Base-by-base conservation (phyloP, 768 basidiomycete species). In the Auricularia sp. region DNA sequence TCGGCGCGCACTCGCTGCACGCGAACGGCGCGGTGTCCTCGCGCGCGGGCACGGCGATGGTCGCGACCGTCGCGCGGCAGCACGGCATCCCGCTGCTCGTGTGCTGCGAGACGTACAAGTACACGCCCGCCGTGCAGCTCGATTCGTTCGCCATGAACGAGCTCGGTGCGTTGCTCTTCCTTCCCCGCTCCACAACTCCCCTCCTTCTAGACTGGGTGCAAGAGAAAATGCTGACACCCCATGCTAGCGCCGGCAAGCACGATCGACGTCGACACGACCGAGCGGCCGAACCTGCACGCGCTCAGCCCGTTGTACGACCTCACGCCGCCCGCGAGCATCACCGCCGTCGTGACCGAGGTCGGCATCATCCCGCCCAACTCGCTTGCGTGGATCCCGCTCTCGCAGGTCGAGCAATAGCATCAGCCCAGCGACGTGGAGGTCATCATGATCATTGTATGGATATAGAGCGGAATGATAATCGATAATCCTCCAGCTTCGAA, bases 81-180 rank as follows among this genome's bases (percentile, higher is more conserved):
- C 84, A 88, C 70, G 87, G 86, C 29, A 89, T 98, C 0, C 96
- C 97, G 3, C 94, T 98, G 6, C 85, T 99, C 42, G 93, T 97
- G 33, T 98, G 94, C 68, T 97, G 95, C 70, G 97, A 98, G 76
- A 99, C 97, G 3, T 98, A 98, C 78, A 99, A 99, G 74, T 98
- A 95, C 71, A 90, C 91, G 18, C 96, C 98, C 69, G 85, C 86
- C 39, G 88, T 98, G 35, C 87, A 91, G 74, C 79, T 98, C 63
- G 97, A 99, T 74, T 90, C 90, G 21, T 94, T 99, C 69, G 93
- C 90, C 54, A 93, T 91, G 75, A 99, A 99, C 71, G 97, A 99
- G 75, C 79, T 98, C 47, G 97, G 96, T 91, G 68, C 72, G 83
- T 70, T 11, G 21, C 3, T 4, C 2, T 12, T 51, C 7, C 35